Evolutionary conservation across 2,329 filamentous ascomycete species (phyloP).

Genomic region (Didymella segeticola): DNA sequence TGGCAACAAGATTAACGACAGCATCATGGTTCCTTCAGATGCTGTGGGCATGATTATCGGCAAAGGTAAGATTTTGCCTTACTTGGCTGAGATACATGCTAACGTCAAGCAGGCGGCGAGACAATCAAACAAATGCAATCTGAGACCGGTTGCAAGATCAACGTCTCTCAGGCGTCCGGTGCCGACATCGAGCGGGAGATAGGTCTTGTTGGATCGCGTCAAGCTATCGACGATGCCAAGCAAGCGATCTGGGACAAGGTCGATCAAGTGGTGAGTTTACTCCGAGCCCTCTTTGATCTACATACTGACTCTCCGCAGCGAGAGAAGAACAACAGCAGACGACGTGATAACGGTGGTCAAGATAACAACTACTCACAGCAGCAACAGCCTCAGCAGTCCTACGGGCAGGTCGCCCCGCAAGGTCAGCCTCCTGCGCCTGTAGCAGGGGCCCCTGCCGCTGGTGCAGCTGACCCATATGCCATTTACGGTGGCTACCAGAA

Average conservation of each 20-base stretch:
- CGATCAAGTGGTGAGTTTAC: conserved; percentile 76
- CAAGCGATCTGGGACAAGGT: conserved; percentile 90
- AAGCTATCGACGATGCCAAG: conserved; percentile 82
- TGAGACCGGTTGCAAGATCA: conserved; percentile 89
- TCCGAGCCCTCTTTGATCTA: neutral
- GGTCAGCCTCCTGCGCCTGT: conserved; percentile 36
- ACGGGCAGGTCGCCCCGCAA: conserved; percentile 45
- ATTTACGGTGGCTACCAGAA: conserved; percentile 83
- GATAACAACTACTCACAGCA: conserved; percentile 57
- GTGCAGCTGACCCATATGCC: conserved; percentile 65
- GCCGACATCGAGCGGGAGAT: conserved; percentile 86
- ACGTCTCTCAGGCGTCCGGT: conserved; percentile 81
- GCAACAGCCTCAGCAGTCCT: conserved; percentile 46
- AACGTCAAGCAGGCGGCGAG: conserved; percentile 68
- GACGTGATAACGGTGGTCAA: conserved; percentile 49
- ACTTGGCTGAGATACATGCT: conserved; percentile 15
- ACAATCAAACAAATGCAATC: conserved; percentile 95
- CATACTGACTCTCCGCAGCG: conserved; percentile 47
- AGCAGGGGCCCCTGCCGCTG: conserved; percentile 58
- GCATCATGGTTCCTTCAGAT: conserved; percentile 85
- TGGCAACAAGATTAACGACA: conserved; percentile 74
- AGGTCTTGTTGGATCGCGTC: conserved; percentile 77
- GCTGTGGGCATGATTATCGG: conserved; percentile 97
- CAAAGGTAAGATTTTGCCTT: conserved; percentile 62
- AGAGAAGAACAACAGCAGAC: conserved; percentile 54